phyloP scores from a whole-genome alignment of 1,284 basidiomycete genomes.

The Ustilago hordei region DNA sequence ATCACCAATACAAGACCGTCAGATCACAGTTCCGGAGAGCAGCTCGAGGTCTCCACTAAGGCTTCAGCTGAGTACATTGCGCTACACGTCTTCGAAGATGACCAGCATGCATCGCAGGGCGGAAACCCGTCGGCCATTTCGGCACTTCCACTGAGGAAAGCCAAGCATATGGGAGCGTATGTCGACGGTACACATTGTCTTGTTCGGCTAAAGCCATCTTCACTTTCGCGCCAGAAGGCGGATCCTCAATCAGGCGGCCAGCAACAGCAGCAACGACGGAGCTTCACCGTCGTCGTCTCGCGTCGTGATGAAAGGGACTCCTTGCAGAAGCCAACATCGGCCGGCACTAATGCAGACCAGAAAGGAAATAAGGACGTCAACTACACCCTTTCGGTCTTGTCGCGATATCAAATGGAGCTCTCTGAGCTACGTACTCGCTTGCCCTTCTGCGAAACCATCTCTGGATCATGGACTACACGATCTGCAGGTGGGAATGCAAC shows the following conservation, averaged over 20 bases:
- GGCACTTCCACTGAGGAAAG: conserved; percentile 14
- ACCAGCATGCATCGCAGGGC: conserved; percentile 27
- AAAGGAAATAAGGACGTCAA: conserved; percentile 24
- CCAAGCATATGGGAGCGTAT: conserved; percentile 74
- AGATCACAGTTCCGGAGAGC: neutral
- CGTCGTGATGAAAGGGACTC: conserved; percentile 52
- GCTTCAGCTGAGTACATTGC: conserved; percentile 77
- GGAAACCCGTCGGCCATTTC: neutral
- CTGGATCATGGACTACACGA: conserved; percentile 74
- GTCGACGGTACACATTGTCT: conserved; percentile 83
- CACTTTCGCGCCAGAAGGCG: conserved; percentile 3
- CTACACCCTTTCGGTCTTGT: conserved; percentile 75
- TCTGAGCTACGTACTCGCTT: conserved; percentile 39
- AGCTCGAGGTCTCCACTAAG: neutral
- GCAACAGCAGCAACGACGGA: conserved; percentile 5
- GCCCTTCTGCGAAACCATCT: conserved; percentile 41
- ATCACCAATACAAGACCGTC: conserved; percentile 69
- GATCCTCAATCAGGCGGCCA: neutral
- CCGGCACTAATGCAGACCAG: conserved; percentile 5
- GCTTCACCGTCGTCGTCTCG: conserved; percentile 58
- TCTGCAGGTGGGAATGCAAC: conserved; percentile 86
- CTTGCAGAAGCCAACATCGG: neutral
- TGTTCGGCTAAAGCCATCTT: conserved; percentile 70
- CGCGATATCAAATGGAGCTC: conserved; percentile 57
- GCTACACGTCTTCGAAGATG: conserved; percentile 73